Evolutionary conservation across 495 filamentous ascomycete species (phyloP).

Genomic region (Staphylotrichum tortipilum): DNA sequence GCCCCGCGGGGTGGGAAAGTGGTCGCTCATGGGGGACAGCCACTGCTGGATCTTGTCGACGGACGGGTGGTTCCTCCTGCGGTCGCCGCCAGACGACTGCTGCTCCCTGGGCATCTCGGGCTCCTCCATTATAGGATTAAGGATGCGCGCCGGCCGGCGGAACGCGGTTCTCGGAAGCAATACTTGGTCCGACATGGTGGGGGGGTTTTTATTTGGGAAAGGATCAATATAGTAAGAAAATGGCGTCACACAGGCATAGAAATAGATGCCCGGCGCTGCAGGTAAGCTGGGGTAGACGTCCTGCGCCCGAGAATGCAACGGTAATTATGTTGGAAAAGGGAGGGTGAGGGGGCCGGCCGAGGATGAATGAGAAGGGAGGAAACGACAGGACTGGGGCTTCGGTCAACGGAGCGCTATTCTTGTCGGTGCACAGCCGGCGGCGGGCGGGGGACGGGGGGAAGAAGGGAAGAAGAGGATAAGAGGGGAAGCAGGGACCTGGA

Average conservation of each 20-base stretch:
- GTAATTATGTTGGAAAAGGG: too few relatives aligned
- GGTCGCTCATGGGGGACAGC: constrained; percentile 50
- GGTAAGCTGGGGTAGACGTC: constrained; percentile 30
- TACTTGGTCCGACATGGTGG: constrained; percentile 49
- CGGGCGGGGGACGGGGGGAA: constrained; percentile 25
- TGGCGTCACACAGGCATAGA: constrained; percentile 15
- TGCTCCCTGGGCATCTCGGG: constrained; percentile 27
- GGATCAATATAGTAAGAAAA: constrained; percentile 18
- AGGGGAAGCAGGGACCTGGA: constrained; percentile 15
- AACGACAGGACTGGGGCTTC: constrained; percentile 40
- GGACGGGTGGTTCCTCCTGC: constrained; percentile 34
- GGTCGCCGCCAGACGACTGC: constrained; percentile 17
- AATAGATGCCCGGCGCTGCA: constrained; percentile 14
- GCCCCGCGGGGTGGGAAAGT: constrained; percentile 54
- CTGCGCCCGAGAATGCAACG: constrained; percentile 31
- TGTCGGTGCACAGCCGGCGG: constrained; percentile 25
- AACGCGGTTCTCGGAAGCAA: constrained; percentile 52
- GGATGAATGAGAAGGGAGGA: constrained; percentile 10
- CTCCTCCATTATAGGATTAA: constrained; percentile 88
- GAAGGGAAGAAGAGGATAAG: constrained; percentile 22
- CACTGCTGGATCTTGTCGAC: constrained; percentile 44
- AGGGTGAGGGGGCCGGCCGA: too few relatives aligned
- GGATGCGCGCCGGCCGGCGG: constrained; percentile 47
- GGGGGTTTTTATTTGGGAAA: constrained; percentile 20
- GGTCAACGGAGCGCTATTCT: constrained; percentile 43